phyloP scores from a whole-genome alignment of 495 filamentous ascomycete genomes.

The Aspergillus cristatus region DNA sequence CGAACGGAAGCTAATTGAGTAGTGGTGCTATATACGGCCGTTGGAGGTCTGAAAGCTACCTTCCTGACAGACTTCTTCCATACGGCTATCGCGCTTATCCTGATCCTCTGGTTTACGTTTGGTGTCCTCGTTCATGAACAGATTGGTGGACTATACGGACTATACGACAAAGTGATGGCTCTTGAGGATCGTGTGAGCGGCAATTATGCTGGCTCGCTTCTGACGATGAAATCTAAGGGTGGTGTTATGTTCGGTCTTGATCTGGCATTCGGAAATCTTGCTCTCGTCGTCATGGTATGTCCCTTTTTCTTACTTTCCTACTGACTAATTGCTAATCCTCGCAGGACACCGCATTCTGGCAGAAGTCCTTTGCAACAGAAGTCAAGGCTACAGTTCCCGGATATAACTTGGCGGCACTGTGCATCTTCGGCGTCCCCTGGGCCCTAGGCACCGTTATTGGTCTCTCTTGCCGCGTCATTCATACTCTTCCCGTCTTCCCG shows the following conservation, averaged over 20 bases:
- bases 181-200: constrained; percentile 31
- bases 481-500: constrained; percentile 33
- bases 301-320: background rate
- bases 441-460: constrained; percentile 42
- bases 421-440: constrained; percentile 42
- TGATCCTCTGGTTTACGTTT: constrained; percentile 33
- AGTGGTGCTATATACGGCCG: constrained; percentile 33
- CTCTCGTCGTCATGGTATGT: constrained; percentile 41
- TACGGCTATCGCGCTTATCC: constrained; percentile 27
- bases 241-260: constrained; percentile 41
- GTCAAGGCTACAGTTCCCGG: constrained; percentile 33
- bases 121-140: constrained; percentile 21
- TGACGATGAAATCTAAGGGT: constrained; percentile 43
- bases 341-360: constrained; percentile 45
- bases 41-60: constrained; percentile 32
- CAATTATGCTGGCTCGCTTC: constrained; percentile 38
- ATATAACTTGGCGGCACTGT: constrained; percentile 35
- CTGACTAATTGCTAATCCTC: background rate
- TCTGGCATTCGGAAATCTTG: constrained; percentile 40
- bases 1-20: too few relatives aligned
- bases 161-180: constrained; percentile 30
- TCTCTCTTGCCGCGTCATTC: constrained; percentile 36
- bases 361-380: constrained; percentile 39
- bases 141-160: constrained; percentile 23
- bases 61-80: constrained; percentile 33